These are phyloP conservation scores for Entelexis paramagnoliae DNA, from an alignment of 1,139 yeast genomes.

Conservation along the genomic window DNA sequence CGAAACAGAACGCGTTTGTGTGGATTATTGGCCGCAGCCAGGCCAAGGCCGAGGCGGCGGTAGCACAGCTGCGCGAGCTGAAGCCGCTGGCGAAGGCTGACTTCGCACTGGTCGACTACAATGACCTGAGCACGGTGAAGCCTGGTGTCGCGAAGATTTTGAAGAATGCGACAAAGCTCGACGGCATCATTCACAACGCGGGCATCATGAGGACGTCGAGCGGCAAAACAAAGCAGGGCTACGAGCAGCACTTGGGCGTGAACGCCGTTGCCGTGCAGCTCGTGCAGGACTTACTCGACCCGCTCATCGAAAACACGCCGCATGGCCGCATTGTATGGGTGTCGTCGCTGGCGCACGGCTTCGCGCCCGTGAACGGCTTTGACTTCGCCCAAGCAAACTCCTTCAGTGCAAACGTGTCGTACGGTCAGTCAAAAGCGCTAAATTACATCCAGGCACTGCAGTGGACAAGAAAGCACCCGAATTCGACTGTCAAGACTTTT, in stretches of 20 bases:
- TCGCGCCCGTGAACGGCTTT: conserved; percentile 27
- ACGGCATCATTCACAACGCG: conserved; percentile 32
- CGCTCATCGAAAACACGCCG: conserved; percentile 31
- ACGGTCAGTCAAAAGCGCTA: conserved; percentile 44
- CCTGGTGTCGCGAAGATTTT: conserved; percentile 35
- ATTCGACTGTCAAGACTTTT: conserved; percentile 33
- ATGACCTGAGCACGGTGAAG: conserved; percentile 40
- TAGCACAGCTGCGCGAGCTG: conserved; percentile 29
- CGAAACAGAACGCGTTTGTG: conserved; percentile 38
- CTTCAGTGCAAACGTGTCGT: conserved; percentile 18
- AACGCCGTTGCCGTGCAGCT: conserved; percentile 46
- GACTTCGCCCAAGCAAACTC: conserved; percentile 4
- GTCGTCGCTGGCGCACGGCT: conserved; percentile 36
- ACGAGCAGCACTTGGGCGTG: conserved; percentile 43
- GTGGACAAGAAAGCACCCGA: conserved; percentile 36
- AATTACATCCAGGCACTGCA: conserved; percentile 36
- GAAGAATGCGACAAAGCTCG: conserved; percentile 24
- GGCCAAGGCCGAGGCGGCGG: conserved; percentile 33
- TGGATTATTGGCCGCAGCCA: conserved; percentile 37
- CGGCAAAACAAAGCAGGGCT: conserved; percentile 39
- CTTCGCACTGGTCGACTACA: conserved; percentile 34
- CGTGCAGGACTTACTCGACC: conserved; percentile 40
- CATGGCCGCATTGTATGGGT: conserved; percentile 40
- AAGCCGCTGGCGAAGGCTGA: conserved; percentile 26
- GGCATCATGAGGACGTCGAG: conserved; percentile 42